Base-by-base conservation (phyloP, 148 eudicot genomes). In the Nyssa sinensis region DNA sequence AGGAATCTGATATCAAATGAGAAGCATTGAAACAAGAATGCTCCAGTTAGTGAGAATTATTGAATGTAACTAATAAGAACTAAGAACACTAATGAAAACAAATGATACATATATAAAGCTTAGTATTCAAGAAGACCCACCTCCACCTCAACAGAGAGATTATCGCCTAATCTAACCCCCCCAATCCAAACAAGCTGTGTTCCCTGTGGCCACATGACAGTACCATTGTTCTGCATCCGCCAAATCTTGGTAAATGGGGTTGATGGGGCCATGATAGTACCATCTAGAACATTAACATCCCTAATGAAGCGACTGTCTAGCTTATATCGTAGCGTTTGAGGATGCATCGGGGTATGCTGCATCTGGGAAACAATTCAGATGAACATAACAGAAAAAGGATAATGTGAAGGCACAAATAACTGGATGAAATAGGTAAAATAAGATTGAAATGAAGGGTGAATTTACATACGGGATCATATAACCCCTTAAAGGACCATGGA, bases 181-280 rank as follows among this genome's bases (percentile, higher is more conserved):
- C 90, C 95, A 70, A 90, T 84, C 95, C 97, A 91, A 55, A 86
- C 59, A 70, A 94, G 82, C 70, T 75, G 87, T 8, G 89, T 69
- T 65, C 92, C 91, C 37, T 44, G 83, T 30, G 84, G 82, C 98
- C 98, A 94, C 25, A 80, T 74, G 60, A 76, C 32, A 16, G 72
- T 62, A 47, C 98, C 97, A 75, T 77, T 88, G 84, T 94, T 94
- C 79, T 78, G 87, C 90, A 94, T 84, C 73, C 88, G 79, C 98
- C 98, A 94, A 23, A 88, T 91, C 80, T 94, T 94, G 35, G 93
- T 94, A 74, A 94, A 94, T 58, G 85, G 88, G 1, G 95, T 86
- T 69, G 71, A 81, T 13, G 97, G 93, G 27, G 93, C 89, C 97
- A 94, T 84, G 28, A 78, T 28, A 53, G 97, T 90, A 41, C 93